A percentile compares a stretch with the other conserved stretches of the same genome.
Evolutionary conservation across 768 basidiomycete genomes (phyloP).

Genomic region (Leccinum imitatum): DNA sequence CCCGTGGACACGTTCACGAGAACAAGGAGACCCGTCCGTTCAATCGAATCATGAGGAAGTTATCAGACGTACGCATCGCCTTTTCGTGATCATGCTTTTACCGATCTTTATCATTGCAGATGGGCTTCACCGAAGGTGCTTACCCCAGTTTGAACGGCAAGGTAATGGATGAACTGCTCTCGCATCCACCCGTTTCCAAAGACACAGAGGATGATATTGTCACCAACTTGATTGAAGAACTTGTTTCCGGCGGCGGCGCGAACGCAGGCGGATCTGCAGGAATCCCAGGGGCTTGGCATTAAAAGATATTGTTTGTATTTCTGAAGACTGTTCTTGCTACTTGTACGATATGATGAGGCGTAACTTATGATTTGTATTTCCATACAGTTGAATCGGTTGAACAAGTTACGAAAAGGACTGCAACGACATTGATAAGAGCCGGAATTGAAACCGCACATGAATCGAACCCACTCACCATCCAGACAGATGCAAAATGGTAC

Average conservation of each 20-base stretch:
- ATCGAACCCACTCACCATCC: too few species aligned
- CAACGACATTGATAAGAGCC: too few species aligned
- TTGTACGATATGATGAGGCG: constrained; percentile 16
- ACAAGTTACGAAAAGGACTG: too few species aligned
- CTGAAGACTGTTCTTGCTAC: constrained; percentile 1
- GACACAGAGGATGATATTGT: constrained; percentile 67
- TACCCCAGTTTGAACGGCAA: constrained; percentile 52
- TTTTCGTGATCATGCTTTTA: constrained; percentile 8
- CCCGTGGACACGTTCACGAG: constrained; percentile 20
- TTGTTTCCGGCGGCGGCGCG: constrained; percentile 46
- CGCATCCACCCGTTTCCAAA: constrained; percentile 41
- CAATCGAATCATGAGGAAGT: constrained; percentile 52
- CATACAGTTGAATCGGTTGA: background rate
- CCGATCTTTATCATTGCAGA: constrained; percentile 39
- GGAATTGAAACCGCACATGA: too few species aligned
- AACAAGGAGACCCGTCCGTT: constrained; percentile 39
- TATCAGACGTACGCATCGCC: constrained; percentile 57
- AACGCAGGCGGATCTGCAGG: constrained; percentile 36
- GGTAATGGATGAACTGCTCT: constrained; percentile 50
- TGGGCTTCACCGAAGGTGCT: constrained; percentile 67
- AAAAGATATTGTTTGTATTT: constrained; percentile 5
- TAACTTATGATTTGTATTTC: background rate
- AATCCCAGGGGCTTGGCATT: constrained; percentile 50
- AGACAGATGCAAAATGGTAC: too few species aligned
- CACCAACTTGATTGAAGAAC: constrained; percentile 57